Evolutionary conservation across 148 eudicot species (phyloP), one percentile per base, ranked within the genome.

Genomic region (Chenopodium berlandieri): DNA sequence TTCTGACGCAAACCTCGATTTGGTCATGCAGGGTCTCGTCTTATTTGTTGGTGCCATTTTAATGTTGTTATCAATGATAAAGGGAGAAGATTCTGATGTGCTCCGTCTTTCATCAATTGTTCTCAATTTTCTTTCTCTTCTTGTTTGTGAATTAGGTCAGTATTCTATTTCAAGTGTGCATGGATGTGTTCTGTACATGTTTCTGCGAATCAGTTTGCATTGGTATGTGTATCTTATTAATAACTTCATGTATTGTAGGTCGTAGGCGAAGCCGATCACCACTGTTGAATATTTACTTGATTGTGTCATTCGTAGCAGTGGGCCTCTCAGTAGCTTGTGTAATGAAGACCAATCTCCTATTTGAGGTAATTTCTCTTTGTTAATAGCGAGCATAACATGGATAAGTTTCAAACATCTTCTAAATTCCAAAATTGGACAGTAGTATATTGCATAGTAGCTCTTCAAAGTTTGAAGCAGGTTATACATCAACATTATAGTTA

Each of bases 111-210:
- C 84, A 46, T 80, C 91, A 46, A 73, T 81, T 23, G 72, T 66
- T 63, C 83, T 88, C 62, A 75, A 80, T 68, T 85, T 84, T 69
- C 23, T 89, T 64, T 85, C 93, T 50, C 81, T 89, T 69, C 47
- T 90, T 62, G 50, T 89, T 17, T 92, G 93, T 75, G 93, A 88
- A 86, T 80, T 83, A 82, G 95, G 95, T 92, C 76, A 73, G 74
- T 63, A 20, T 60, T 40, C 11, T 54, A 20, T 78, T 72, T 60
- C 73, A 37, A 9, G 0, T 58, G 56, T 47, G 25, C 30, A 20
- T 27, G 48, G 32, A 70, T 48, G 20, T 71, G 79, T 76, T 13
- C 1, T 68, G 16, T 63, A 30, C 27, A 52, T 27, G 44, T 71
- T 68, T 58, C 69, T 32, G 20, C 32, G 47, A 23, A 12, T 67